Evolutionary conservation across 805 yeast species (phyloP).

Genomic region (Ascoidea rubescens): DNA sequence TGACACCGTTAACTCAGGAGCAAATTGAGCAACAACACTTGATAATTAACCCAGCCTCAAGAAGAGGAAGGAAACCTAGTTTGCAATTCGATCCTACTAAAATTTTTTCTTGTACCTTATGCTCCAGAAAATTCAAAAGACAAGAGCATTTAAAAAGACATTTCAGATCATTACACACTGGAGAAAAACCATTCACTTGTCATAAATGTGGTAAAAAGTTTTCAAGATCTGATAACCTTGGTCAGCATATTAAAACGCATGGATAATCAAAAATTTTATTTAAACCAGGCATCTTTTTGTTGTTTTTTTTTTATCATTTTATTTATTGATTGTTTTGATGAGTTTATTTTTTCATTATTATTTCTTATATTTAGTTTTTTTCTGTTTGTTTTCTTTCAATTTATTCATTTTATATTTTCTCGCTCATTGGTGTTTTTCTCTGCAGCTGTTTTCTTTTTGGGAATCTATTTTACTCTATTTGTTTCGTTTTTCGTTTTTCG

Average conservation of each 20-base stretch:
- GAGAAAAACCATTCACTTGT: constrained; percentile 59
- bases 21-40: not conserved
- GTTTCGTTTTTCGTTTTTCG: no score
- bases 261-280: not conserved
- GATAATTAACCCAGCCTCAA: constrained; percentile 20
- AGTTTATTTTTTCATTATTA: no score
- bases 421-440: no score
- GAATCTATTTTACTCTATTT: no score
- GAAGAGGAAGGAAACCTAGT: constrained; percentile 55
- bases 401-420: no score
- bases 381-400: no score
- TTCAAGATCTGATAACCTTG: constrained; percentile 51
- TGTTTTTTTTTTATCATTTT: no score
- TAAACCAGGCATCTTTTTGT: no score
- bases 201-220: constrained; percentile 47
- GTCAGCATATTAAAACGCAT: constrained; percentile 43
- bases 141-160: constrained; percentile 72
- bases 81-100: constrained; percentile 42
- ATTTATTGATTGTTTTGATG: no score
- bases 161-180: constrained; percentile 56
- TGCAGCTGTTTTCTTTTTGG: no score
- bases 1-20: not conserved
- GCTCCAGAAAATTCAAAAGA: constrained; percentile 54
- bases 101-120: constrained; percentile 48
- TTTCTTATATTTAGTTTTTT: no score